A percentile compares a stretch with the other conserved stretches of the same genome.
Conservation (phyloP, 1,284 basidiomycete genomes). For the Abortiporus biennis region DNA sequence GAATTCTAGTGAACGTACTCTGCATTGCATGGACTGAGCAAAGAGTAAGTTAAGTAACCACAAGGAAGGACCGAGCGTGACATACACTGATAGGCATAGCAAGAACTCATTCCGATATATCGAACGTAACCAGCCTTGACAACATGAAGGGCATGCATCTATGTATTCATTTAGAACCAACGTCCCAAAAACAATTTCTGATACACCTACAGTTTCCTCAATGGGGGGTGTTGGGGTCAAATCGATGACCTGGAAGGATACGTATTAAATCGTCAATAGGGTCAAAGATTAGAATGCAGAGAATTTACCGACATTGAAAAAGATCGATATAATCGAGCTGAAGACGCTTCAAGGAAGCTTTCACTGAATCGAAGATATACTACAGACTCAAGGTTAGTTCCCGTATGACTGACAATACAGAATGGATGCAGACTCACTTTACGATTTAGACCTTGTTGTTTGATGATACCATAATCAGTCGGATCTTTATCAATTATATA, state of each 20-base stretch:
- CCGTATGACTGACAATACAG: not conserved
- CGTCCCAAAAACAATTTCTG: not conserved
- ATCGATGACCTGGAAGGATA: slow-evolving; percentile 27
- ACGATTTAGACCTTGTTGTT: slow-evolving; percentile 21
- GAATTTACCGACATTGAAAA: slow-evolving; percentile 7
- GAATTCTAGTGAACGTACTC: slow-evolving; percentile 15
- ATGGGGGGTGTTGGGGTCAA: slow-evolving; percentile 38
- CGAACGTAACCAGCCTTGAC: slow-evolving; percentile 25
- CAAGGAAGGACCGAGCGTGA: not conserved
- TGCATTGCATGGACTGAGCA: slow-evolving; percentile 34
- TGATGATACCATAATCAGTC: slow-evolving; percentile 16
- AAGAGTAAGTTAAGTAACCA: too few relatives aligned
- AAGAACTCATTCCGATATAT: slow-evolving; percentile 37
- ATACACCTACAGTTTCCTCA: slow-evolving; percentile 29
- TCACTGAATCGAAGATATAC: not conserved
- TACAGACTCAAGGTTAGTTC: not conserved
- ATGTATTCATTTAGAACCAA: too few relatives aligned
- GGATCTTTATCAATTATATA: slow-evolving; percentile 1
- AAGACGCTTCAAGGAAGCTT: not conserved
- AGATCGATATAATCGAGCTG: slow-evolving; percentile 8
- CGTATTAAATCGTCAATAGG: not conserved
- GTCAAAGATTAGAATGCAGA: not conserved
- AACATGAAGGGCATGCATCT: slow-evolving; percentile 17
- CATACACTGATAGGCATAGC: slow-evolving; percentile 32
- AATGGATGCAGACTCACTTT: slow-evolving; percentile 17